Evolutionary conservation across 2,329 filamentous ascomycete genomes (phyloP).

Genomic region (Mycosphaerella sp.): DNA sequence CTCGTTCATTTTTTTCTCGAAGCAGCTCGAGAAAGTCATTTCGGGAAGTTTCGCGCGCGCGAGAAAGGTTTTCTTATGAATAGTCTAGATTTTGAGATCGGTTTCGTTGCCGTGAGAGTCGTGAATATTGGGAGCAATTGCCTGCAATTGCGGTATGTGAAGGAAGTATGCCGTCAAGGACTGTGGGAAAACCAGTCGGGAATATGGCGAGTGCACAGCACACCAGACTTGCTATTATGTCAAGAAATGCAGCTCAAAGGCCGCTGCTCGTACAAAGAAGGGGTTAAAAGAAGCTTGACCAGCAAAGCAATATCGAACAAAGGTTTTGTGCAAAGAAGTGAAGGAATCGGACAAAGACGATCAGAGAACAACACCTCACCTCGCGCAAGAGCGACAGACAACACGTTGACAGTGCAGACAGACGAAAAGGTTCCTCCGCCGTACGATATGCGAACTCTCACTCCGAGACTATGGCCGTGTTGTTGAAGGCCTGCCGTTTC

Average conservation of each 20-base stretch:
- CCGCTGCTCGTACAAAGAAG: conserved; percentile 3
- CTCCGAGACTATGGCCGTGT: conserved; percentile 4
- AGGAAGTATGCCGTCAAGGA: conserved; percentile 10
- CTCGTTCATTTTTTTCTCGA: conserved; percentile 32
- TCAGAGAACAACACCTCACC: background rate
- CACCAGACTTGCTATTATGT: conserved; percentile 1
- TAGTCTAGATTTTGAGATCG: background rate
- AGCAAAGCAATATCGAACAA: conserved; percentile 16
- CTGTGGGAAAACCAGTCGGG: conserved; percentile 2
- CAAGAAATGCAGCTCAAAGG: conserved; percentile 5
- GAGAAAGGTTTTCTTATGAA: background rate
- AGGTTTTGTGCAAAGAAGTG: conserved; percentile 5
- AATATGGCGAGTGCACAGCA: conserved; percentile 10
- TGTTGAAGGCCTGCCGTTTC: background rate
- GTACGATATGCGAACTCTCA: background rate
- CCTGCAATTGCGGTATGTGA: conserved; percentile 9
- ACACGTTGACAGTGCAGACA: background rate
- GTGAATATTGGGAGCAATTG: conserved; percentile 19
- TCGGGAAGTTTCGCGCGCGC: background rate
- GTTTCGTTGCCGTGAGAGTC: conserved; percentile 7
- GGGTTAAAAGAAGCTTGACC: conserved; percentile 6
- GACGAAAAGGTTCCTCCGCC: background rate
- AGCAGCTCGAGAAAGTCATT: conserved; percentile 29
- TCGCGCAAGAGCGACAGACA: background rate
- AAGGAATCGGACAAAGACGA: conserved; percentile 9